Base-by-base conservation (phyloP, 176 grass and related monocot genomes). In the Saccharum officinarum region DNA sequence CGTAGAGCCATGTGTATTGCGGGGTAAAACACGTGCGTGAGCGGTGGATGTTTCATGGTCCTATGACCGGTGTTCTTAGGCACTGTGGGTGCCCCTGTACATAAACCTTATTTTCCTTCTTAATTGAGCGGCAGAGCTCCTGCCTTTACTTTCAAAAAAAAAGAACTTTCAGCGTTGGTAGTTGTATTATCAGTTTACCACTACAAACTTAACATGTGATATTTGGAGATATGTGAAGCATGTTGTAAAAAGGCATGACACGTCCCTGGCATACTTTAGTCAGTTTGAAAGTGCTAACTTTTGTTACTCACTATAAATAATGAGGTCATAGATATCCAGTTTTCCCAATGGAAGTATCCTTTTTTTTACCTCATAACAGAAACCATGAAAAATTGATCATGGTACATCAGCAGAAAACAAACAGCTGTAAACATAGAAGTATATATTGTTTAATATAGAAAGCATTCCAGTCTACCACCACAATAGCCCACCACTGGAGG, bases 171-270 rank as follows among this genome's bases (percentile, higher is more conserved):
- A 75, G 77, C 4, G 78, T 73, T 23, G n/a, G 8, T 37, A 10
- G 34, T 22, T 44, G 40, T 33, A 69, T 54, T 77, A 52, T 69
- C 73, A 38, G 36, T 18, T 71, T 82, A 65, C 45, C 73, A 28
- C 68, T 18, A 73, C 33, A 88, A 39, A 79, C 41, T 26, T 39
- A 73, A 31, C 39, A 45, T 75, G 82, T 49, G 44, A 85, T 25
- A 34, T 57, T 31, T 36, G 14, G 10, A 37, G 73, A 75, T 57
- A 23, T 85, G 61, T 47, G 1, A 38, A 75, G 34, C 26, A 14
- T n/a, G 68, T 47, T 17, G 20, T 37, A 15, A 79, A 85, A 87
- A 80, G 45, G 61, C 30, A 64, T 59, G 69, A 2, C 25, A 57
- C 65, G 22, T 67, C 44, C 57, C 47, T 73, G 44, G 54, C 47